Evolutionary conservation across 331 rosid genomes (phyloP).

Genomic region (Rosa hybrid): DNA sequence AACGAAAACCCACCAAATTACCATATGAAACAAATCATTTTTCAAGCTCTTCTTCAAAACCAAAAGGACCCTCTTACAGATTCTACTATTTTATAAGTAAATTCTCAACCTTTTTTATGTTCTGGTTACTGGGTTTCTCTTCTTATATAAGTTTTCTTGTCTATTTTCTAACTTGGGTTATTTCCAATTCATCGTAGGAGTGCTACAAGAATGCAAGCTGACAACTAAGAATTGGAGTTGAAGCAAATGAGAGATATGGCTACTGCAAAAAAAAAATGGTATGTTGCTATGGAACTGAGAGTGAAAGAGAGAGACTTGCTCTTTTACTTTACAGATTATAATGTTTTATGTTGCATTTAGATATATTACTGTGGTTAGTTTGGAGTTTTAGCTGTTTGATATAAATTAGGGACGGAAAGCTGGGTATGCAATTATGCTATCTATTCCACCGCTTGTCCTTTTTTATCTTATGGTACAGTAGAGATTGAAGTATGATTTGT

Average conservation of each 20-base stretch:
- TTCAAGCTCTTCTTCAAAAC: no score
- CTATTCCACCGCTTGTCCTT: constrained; percentile 7
- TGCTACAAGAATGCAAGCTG: no score
- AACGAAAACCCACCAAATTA: no score
- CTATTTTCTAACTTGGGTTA: background rate
- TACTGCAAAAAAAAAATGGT: constrained; percentile 98
- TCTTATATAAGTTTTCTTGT: background rate
- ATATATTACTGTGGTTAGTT: constrained; percentile 1
- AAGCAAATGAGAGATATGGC: constrained; percentile 92
- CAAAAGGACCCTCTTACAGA: no score
- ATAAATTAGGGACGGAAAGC: constrained; percentile 89
- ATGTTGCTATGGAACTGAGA: constrained; percentile 27
- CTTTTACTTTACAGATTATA: background rate
- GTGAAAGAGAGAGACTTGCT: no score
- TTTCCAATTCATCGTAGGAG: constrained; percentile 40
- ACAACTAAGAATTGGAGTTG: constrained; percentile 69
- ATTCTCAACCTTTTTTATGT: no score
- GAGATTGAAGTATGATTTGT: no score
- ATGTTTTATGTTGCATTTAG: background rate
- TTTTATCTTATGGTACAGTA: no score
- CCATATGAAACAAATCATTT: no score
- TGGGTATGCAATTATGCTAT: constrained; percentile 91
- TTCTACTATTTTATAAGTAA: no score
- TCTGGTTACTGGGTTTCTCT: constrained; percentile 13
- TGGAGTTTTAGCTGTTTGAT: background rate